Evolutionary conservation across 2,329 filamentous ascomycete genomes (phyloP), one percentile per base, ranked within the genome.

Genomic region (Penicillium hordei): DNA sequence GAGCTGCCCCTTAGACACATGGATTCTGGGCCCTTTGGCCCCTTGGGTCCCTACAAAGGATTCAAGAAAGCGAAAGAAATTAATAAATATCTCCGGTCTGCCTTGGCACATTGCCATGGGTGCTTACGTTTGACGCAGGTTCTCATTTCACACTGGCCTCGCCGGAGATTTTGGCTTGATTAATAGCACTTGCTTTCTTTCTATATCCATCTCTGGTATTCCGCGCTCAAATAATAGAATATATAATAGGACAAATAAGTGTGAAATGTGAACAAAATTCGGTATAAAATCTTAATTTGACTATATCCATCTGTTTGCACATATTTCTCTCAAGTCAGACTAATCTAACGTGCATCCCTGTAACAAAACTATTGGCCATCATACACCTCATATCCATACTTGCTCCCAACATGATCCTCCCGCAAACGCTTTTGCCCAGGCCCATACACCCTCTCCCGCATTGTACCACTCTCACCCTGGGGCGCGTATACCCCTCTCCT

Each of bases 401-500:
- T 38, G 13, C 17, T 55, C 13, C 45, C 29, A 4, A 36, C 21
- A 48, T 48, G 36, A 21, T 34, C 44, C 7, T 55, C 29, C 2
- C 29, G 15, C 52, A 50, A 50, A 42, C 31, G 45, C 21, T 6
- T 50, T 13, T 36, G 38, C 3, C 45, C 38, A 17, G 38, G 21
- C 7, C 31, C n/a, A 29, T 44, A 43, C 4, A 55, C 13, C 2
- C 29, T 50, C 38, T 50, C 21, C n/a, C 31, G 38, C 23, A 38
- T 31, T n/a, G 38, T 55, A 17, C 21, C 45, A 43, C 52, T 44
- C 21, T 55, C 45, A 31, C 42, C 21, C 13, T n/a, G 5, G 10
- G 45, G 45, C 27, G 29, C 49, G 34, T 57, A 75, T 12, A 72
- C 40, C 3, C 70, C 69, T 43, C 68, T 52, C 38, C 54, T 55